Percentiles rank a stretch among this genome's conserved stretches.
Evolutionary conservation across 805 yeast genomes (phyloP).

Genomic region (Ogataea trehalophila): DNA sequence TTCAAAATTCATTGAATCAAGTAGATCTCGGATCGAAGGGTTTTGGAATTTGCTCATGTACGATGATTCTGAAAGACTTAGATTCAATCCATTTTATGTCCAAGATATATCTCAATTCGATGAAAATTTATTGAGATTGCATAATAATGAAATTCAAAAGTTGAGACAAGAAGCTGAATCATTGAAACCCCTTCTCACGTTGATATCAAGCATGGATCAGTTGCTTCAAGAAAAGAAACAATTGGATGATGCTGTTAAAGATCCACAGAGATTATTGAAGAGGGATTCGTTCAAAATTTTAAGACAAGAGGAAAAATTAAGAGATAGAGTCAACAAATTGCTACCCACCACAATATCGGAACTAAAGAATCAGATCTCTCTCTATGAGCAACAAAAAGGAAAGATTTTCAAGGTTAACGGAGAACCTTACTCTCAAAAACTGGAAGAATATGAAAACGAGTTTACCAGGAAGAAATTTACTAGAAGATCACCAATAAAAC

Average conservation of each 20-base stretch:
- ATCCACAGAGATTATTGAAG: constrained; percentile 72
- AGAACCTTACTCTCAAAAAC: constrained; percentile 36
- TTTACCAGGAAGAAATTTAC: constrained; percentile 9
- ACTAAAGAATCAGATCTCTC: constrained; percentile 41
- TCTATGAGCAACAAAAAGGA: constrained; percentile 41
- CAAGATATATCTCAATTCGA: constrained; percentile 38
- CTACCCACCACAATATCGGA: constrained; percentile 59
- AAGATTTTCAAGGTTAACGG: constrained; percentile 43
- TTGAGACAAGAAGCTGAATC: constrained; percentile 47
- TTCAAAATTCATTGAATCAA: constrained; percentile 60
- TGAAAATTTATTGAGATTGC: constrained; percentile 56
- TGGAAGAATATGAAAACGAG: constrained; percentile 20
- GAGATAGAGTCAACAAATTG: constrained; percentile 62
- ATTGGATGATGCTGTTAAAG: constrained; percentile 66
- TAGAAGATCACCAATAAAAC: constrained; percentile 15
- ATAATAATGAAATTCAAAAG: constrained; percentile 34
- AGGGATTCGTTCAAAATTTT: constrained; percentile 76
- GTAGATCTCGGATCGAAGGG: constrained; percentile 52
- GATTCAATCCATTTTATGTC: constrained; percentile 40
- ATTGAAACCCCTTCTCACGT: constrained; percentile 49
- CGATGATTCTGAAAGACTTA: constrained; percentile 43
- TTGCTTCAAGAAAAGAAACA: constrained; percentile 56
- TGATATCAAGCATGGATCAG: constrained; percentile 51
- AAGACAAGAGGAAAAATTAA: constrained; percentile 70
- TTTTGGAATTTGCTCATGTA: constrained; percentile 62